These are phyloP conservation scores for Coelastrella sp. DNA, from an alignment of 139 green algal species.

Conservation along the genomic window DNA sequence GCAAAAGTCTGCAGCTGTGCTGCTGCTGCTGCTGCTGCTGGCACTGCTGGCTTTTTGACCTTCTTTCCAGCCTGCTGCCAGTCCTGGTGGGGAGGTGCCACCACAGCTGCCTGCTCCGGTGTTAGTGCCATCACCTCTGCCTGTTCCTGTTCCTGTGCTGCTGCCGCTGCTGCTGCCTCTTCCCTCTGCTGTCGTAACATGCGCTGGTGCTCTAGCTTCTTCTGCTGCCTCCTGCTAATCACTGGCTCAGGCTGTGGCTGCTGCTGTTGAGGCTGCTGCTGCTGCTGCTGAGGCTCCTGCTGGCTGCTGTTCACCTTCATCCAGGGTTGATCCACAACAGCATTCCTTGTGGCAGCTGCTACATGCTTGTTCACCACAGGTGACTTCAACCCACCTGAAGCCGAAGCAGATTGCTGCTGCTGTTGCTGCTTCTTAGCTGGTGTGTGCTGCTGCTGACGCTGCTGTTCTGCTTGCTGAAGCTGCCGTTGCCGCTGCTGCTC, in stretches of 20 bases:
- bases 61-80: conserved; percentile 41
- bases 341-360: conserved; percentile 13
- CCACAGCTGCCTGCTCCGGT: neutral
- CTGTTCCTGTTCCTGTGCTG: conserved; percentile 6
- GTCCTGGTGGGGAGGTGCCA: neutral
- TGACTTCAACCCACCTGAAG: neutral
- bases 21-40: conserved; percentile 27
- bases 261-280: conserved; percentile 27
- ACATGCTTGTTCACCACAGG: neutral
- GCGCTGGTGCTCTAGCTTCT: conserved; percentile 37
- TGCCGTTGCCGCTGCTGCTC: conserved; percentile 20
- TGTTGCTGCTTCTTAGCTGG: conserved; percentile 25
- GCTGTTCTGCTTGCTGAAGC: neutral
- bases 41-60: neutral
- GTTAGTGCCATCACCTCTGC: neutral
- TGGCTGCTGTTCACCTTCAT: neutral
- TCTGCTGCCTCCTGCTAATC: conserved; percentile 29
- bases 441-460: conserved; percentile 14
- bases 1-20: conserved; percentile 18
- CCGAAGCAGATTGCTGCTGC: conserved; percentile 12
- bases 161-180: conserved; percentile 18
- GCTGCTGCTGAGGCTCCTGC: conserved; percentile 8
- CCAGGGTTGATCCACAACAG: conserved; percentile 19
- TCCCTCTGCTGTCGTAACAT: conserved; percentile 14
- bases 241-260: neutral